Conservation (phyloP, 306 rosid species). For the Urtica urens region DNA sequence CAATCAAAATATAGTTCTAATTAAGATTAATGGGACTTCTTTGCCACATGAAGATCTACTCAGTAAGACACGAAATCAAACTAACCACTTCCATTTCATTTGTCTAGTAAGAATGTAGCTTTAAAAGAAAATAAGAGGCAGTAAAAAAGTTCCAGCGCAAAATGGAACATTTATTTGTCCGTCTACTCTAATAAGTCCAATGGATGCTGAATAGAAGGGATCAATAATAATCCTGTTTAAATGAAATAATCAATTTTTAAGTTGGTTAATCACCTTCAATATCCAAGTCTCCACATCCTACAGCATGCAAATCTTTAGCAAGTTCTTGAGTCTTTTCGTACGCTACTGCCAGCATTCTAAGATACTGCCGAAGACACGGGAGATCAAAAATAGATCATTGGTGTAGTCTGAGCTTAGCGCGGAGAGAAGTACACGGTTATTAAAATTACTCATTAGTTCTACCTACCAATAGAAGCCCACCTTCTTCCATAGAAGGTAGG, state of each 20-base stretch:
- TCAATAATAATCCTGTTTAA: too few species aligned
- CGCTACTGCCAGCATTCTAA: conserved; percentile 95
- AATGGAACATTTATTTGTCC: not conserved
- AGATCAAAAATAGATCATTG: conserved; percentile 10
- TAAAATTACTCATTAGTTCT: conserved; percentile 10
- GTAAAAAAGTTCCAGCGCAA: not conserved
- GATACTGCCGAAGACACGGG: conserved; percentile 56
- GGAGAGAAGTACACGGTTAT: too few species aligned
- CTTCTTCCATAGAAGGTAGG: conserved; percentile 89
- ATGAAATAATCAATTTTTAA: not conserved
- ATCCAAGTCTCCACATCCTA: conserved; percentile 98
- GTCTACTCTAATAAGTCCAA: not conserved
- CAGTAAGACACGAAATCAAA: too few species aligned
- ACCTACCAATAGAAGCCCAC: conserved; percentile 92
- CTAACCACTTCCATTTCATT: too few species aligned
- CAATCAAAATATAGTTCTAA: conserved; percentile 15
- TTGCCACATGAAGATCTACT: not conserved
- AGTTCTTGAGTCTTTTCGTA: conserved; percentile 96
- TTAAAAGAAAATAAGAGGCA: not conserved
- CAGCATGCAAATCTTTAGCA: conserved; percentile 77
- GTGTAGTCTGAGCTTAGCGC: too few species aligned
- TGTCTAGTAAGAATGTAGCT: not conserved
- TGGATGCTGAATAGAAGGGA: not conserved
- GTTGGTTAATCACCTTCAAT: conserved; percentile 65
- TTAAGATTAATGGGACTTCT: too few species aligned